phyloP scores from a whole-genome alignment of 139 green algal species.

The Closterium sp. region DNA sequence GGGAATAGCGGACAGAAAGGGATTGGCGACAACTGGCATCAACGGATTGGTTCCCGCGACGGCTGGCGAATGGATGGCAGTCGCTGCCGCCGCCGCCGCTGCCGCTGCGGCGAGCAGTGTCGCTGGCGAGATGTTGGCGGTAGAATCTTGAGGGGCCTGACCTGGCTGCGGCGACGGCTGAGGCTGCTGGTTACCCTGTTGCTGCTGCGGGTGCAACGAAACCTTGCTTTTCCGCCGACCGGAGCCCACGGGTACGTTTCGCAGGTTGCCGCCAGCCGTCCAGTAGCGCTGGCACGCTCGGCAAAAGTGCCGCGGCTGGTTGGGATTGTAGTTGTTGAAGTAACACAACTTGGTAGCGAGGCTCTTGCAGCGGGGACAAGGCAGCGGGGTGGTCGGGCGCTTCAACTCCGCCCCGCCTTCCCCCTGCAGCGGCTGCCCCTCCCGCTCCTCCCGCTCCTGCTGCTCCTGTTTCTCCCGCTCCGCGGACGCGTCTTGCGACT shows the following conservation, averaged over 20 bases:
- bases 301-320: slow-evolving; percentile 90
- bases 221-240: slow-evolving; percentile 78
- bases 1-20: background rate
- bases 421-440: slow-evolving; percentile 25
- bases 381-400: slow-evolving; percentile 44
- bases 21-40: background rate
- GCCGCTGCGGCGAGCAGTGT: background rate
- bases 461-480: background rate
- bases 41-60: background rate
- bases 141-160: background rate
- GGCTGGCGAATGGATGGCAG: background rate
- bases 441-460: background rate
- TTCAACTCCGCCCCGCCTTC: slow-evolving; percentile 4
- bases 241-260: slow-evolving; percentile 82
- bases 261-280: slow-evolving; percentile 83
- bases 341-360: slow-evolving; percentile 95
- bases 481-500: background rate
- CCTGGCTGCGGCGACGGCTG: background rate
- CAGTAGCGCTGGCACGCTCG: slow-evolving; percentile 81
- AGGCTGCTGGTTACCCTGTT: background rate
- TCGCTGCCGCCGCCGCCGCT: background rate
- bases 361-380: slow-evolving; percentile 79
- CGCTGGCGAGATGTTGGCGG: background rate
- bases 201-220: background rate
- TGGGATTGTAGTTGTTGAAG: slow-evolving; percentile 98